Base-by-base conservation (phyloP, 1,284 basidiomycete genomes). In the Malassezia yamatoensis region DNA sequence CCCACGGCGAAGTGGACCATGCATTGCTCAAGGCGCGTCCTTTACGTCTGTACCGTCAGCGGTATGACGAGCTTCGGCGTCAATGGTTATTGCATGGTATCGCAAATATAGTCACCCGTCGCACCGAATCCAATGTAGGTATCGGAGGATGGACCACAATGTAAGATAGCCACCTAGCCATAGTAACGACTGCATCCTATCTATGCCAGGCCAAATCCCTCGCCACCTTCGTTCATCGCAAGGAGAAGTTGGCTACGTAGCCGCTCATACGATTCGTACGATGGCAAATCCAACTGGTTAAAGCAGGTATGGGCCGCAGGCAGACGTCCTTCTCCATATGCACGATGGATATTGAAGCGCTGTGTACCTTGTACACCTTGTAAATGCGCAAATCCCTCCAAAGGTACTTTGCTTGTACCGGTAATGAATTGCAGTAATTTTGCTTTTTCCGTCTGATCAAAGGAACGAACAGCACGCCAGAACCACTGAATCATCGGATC, bases 401-500 rank as follows among this genome's bases (percentile, higher is more conserved):
- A 81, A 13, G 94, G 94, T 0, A 98, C 94, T 54, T 91, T 83
- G 35, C 90, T 91, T 1, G 90, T 76, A 6, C 78, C 90, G 1
- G 94, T 96, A 35, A 91, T 91, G 77, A 99, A 99, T 79, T 94
- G 94, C 3, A 78, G 59, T 4, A 78, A 65, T 75, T 96, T 93
- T 16, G 91, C 90, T 56, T 90, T 82, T 77, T 98, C 90, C 67
- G 96, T 91, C 49, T 93, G 87, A 66, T 89, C 91, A 79, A 96
- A 96, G 12, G 88, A 91, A 75, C 96, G 90, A 48, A 98, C 82
- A 2, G 93, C 91, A 64, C 94, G 83, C 94, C 94, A 99, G 86
- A 90, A 96, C 91, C 93, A 98, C 34, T 89, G 85, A 58, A 98
- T 88, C 68, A 93, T 89, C 2, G 91, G 87, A 76, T 98, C 93